These are phyloP conservation scores for Venturia aucupariae DNA, from an alignment of 2,329 filamentous ascomycete genomes.

Conservation along the genomic window DNA sequence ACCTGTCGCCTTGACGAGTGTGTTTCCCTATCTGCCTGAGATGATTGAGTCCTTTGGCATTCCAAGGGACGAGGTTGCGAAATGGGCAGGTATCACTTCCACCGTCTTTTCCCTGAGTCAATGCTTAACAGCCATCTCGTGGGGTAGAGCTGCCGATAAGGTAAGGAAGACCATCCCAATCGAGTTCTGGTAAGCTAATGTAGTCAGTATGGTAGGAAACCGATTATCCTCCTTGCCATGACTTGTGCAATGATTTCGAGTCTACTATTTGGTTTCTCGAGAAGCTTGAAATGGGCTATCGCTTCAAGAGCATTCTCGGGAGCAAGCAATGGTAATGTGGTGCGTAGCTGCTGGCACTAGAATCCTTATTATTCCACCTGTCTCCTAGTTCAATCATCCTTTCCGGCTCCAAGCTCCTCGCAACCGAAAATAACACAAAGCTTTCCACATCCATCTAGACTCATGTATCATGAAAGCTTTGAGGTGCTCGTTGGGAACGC, in stretches of 20 bases:
- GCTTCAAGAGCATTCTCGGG: slow-evolving; percentile 67
- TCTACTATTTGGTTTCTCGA: slow-evolving; percentile 76
- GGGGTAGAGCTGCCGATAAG: slow-evolving; percentile 70
- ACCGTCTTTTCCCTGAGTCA: slow-evolving; percentile 71
- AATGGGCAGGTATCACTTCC: slow-evolving; percentile 80
- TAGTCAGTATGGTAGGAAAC: slow-evolving; percentile 65
- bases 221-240: slow-evolving; percentile 65
- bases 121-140: slow-evolving; percentile 76
- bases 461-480: too few species aligned
- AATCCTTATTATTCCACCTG: too few species aligned
- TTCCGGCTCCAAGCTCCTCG: too few species aligned
- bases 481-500: too few species aligned
- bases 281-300: slow-evolving; percentile 70
- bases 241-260: slow-evolving; percentile 73
- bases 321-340: slow-evolving; percentile 70
- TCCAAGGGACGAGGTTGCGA: slow-evolving; percentile 31
- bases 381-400: too few species aligned
- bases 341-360: neutral
- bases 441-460: neutral
- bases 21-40: slow-evolving; percentile 82
- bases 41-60: slow-evolving; percentile 34
- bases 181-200: neutral
- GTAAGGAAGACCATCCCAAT: neutral
- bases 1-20: slow-evolving; percentile 69
- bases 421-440: neutral